Evolutionary conservation across 805 yeast genomes (phyloP).

Genomic region (Sugiyamaella valdiviana): DNA sequence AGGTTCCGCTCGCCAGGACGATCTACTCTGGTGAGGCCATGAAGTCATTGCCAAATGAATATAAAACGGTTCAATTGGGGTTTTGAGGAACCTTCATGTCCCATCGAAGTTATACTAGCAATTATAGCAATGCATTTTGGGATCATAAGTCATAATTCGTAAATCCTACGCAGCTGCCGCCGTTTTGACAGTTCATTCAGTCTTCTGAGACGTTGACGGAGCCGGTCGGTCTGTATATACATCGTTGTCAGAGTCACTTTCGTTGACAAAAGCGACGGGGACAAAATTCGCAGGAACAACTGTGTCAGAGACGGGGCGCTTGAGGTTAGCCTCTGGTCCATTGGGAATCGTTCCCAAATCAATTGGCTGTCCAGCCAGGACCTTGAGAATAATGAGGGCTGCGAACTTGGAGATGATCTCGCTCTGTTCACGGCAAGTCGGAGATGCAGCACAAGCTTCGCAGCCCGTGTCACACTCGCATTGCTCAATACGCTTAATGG

Average conservation of each 20-base stretch:
- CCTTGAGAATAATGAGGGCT: conserved; percentile 60
- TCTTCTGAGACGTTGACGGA: too few relatives aligned
- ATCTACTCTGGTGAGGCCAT: conserved; percentile 13
- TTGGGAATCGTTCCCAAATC: conserved; percentile 37
- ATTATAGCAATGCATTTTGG: background rate
- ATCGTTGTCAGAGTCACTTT: background rate
- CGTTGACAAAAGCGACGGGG: background rate
- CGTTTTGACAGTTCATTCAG: too few relatives aligned
- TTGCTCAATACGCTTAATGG: conserved; percentile 50
- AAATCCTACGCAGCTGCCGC: too few relatives aligned
- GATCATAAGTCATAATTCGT: background rate
- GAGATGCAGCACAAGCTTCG: conserved; percentile 80
- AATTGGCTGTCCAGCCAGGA: conserved; percentile 50
- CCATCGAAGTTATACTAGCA: too few relatives aligned
- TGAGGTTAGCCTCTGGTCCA: conserved; percentile 33
- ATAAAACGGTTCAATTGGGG: too few relatives aligned
- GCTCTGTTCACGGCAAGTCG: conserved; percentile 73
- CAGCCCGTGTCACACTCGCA: conserved; percentile 66
- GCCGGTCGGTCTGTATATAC: background rate
- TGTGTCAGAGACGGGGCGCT: conserved; percentile 10
- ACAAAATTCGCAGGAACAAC: conserved; percentile 10
- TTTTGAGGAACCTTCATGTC: too few relatives aligned
- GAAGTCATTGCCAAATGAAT: background rate
- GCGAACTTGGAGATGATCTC: conserved; percentile 85
- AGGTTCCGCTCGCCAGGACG: conserved; percentile 10